These are phyloP conservation scores for Balamuthia mandrillaris DNA, from an alignment of 208 protist species.

Conservation along the genomic window DNA sequence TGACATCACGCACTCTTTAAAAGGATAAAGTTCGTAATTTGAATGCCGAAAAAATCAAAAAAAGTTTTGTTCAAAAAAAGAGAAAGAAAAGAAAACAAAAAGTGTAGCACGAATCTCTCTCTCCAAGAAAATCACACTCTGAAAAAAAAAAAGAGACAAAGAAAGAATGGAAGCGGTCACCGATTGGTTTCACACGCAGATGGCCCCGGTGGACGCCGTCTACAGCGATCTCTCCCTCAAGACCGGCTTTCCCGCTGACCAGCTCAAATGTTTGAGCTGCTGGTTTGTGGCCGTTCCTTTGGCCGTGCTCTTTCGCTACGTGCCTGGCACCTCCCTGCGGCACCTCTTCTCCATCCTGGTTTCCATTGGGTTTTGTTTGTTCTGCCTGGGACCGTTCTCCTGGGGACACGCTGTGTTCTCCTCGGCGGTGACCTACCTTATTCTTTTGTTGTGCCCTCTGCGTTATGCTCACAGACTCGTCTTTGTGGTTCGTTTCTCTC, in stretches of 20 bases:
- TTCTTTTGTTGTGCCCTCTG: neutral
- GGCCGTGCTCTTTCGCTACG: neutral
- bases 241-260: neutral
- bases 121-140: no score
- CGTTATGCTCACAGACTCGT: constrained; percentile 5
- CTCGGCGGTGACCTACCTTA: neutral
- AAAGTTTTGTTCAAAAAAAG: no score
- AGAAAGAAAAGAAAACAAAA: no score
- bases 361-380: neutral
- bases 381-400: constrained; percentile 15
- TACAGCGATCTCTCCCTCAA: neutral
- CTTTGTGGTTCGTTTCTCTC: constrained; percentile 15
- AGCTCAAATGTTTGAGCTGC: constrained; percentile 25
- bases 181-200: no score
- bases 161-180: no score
- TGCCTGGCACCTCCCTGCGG: neutral
- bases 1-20: no score
- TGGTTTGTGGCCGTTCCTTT: neutral
- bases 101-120: no score
- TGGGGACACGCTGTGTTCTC: neutral
- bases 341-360: constrained; percentile 6
- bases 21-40: no score
- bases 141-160: no score
- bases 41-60: no score
- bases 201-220: neutral